phyloP scores from a whole-genome alignment of 306 rosid genomes.

The Boehmeria nivea region DNA sequence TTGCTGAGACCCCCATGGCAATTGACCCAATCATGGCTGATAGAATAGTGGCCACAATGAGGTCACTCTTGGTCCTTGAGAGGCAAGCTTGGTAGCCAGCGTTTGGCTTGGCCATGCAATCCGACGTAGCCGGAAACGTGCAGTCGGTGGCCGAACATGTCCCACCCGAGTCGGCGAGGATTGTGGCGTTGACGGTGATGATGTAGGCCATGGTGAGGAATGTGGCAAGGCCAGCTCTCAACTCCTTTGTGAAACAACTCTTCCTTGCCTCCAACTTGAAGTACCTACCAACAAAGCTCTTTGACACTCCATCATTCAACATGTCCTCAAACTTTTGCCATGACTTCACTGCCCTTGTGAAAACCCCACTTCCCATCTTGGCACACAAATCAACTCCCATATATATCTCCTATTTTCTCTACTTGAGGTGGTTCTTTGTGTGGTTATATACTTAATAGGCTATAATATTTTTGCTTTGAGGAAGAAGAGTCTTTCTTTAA shows the following conservation, averaged over 20 bases:
- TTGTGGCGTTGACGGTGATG: conserved; percentile 88
- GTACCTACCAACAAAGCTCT: conserved; percentile 51
- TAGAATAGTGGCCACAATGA: conserved; percentile 69
- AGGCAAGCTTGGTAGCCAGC: conserved; percentile 66
- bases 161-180: conserved; percentile 70
- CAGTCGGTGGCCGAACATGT: conserved; percentile 62
- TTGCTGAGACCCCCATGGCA: conserved; percentile 77
- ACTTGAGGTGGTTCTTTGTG: too few species aligned
- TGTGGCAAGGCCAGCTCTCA: conserved; percentile 80
- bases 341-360: conserved; percentile 23
- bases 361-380: conserved; percentile 21
- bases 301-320: conserved; percentile 44
- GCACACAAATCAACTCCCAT: conserved; percentile 52
- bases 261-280: conserved; percentile 71
- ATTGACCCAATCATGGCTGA: conserved; percentile 66
- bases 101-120: conserved; percentile 46
- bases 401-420: too few species aligned
- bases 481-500: too few species aligned
- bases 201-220: conserved; percentile 96
- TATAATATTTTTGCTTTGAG: too few species aligned
- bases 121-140: conserved; percentile 40
- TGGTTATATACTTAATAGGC: too few species aligned
- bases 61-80: conserved; percentile 54
- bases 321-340: conserved; percentile 41
- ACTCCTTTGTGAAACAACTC: conserved; percentile 57